Percentiles rank a stretch among this genome's conserved stretches.
These are phyloP conservation scores for Chlamydomonas asymmetrica DNA, from an alignment of 139 green algal genomes.

Conservation along the genomic window DNA sequence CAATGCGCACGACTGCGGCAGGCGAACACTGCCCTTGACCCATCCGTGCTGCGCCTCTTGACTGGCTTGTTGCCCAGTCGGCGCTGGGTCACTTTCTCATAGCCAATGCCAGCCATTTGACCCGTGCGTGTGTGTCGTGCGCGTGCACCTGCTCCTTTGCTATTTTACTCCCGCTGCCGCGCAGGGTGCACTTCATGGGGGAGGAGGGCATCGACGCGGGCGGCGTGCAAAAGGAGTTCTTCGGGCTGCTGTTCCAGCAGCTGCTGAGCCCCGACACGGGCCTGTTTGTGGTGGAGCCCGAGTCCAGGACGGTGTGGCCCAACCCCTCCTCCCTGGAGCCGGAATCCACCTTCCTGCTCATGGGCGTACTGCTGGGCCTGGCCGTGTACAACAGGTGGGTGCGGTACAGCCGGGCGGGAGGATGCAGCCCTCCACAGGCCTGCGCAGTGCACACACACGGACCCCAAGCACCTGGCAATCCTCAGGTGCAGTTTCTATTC, in stretches of 20 bases:
- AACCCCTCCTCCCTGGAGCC: constrained; percentile 31
- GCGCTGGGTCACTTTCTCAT: too few species aligned
- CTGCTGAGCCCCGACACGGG: constrained; percentile 88
- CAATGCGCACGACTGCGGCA: too few species aligned
- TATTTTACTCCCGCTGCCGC: neutral
- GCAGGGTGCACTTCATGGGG: constrained; percentile 92
- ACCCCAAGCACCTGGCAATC: too few species aligned
- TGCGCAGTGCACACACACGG: too few species aligned
- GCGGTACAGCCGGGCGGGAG: too few species aligned
- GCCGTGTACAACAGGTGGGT: constrained; percentile 94
- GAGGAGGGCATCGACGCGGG: constrained; percentile 94
- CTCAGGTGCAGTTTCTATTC: too few species aligned
- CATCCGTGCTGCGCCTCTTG: too few species aligned
- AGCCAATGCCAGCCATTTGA: too few species aligned
- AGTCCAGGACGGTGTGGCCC: constrained; percentile 78
- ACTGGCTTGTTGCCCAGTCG: too few species aligned
- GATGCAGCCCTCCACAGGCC: too few species aligned
- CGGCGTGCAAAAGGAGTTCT: constrained; percentile 88
- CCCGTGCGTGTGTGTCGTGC: too few species aligned
- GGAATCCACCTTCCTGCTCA: constrained; percentile 49
- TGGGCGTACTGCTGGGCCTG: constrained; percentile 87
- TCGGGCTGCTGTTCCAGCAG: constrained; percentile 88
- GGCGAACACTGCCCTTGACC: too few species aligned
- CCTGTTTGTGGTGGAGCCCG: constrained; percentile 73
- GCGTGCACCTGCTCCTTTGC: neutral